These are phyloP conservation scores for Plasmodium sp. DNA, from an alignment of 169 alveolate genomes.

Conservation along the genomic window DNA sequence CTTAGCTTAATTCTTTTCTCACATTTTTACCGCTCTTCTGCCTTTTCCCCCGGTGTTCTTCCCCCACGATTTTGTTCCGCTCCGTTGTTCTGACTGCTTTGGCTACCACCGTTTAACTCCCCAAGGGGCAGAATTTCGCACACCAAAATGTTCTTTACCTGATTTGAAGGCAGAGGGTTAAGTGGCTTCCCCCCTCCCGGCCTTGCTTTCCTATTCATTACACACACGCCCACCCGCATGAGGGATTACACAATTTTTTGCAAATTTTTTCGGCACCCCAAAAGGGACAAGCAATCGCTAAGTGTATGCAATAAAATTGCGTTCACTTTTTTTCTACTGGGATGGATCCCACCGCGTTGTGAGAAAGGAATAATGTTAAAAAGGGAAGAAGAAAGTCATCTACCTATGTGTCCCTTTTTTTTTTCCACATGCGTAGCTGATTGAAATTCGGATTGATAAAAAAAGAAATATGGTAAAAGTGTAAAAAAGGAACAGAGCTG, in stretches of 20 bases:
- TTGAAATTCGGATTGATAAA: neutral
- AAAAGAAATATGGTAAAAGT: neutral
- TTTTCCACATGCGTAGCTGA: neutral
- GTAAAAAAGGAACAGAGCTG: neutral
- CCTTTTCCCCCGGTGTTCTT: neutral
- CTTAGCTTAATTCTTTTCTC: neutral
- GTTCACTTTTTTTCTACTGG: slow-evolving; percentile 1
- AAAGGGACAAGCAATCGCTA: neutral
- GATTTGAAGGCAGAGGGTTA: neutral
- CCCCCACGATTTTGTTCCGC: neutral
- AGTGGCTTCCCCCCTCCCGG: neutral
- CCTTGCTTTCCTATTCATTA: neutral
- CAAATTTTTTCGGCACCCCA: neutral
- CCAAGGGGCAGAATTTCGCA: neutral
- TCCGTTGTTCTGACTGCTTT: neutral
- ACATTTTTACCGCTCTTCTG: neutral
- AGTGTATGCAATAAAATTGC: neutral
- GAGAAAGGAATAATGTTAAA: neutral
- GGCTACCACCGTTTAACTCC: neutral
- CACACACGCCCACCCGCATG: neutral
- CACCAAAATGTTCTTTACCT: neutral
- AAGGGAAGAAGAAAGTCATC: neutral
- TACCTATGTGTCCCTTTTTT: neutral
- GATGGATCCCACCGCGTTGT: neutral
- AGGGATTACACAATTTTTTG: neutral